A percentile compares a stretch with the other conserved stretches of the same genome.
These are phyloP conservation scores for Globisporangium viniferum DNA, from an alignment of 352 stramenopile species.

Conservation along the genomic window DNA sequence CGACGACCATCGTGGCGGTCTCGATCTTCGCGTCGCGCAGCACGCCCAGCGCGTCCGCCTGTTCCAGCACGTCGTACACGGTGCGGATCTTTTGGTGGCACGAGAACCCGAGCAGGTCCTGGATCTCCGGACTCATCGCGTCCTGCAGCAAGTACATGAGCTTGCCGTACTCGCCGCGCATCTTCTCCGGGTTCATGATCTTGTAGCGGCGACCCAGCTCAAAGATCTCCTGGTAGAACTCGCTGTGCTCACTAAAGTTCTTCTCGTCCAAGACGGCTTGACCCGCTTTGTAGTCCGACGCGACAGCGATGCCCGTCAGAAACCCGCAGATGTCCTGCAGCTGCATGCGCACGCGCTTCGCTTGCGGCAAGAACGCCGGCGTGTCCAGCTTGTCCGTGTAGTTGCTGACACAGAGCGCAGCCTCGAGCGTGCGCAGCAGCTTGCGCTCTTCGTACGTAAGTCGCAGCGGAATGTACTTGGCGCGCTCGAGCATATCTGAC, in stretches of 20 bases:
- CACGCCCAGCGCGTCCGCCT: conserved; percentile 64
- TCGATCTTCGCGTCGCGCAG: conserved; percentile 88
- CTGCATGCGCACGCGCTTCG: conserved; percentile 86
- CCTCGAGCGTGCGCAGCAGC: conserved; percentile 92
- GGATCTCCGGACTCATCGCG: conserved; percentile 76
- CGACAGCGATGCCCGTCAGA: conserved; percentile 89
- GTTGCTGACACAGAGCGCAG: conserved; percentile 89
- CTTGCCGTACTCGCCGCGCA: conserved; percentile 96
- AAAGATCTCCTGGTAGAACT: conserved; percentile 91
- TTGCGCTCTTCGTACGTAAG: conserved; percentile 94
- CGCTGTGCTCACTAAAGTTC: conserved; percentile 85
- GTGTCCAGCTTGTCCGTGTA: conserved; percentile 94
- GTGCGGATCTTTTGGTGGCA: conserved; percentile 83
- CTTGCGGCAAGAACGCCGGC: conserved; percentile 48
- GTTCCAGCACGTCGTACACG: conserved; percentile 87
- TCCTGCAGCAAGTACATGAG: conserved; percentile 94
- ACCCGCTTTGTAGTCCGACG: conserved; percentile 86
- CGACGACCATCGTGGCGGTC: conserved; percentile 93
- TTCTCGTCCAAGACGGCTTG: conserved; percentile 87
- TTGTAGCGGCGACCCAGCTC: conserved; percentile 96
- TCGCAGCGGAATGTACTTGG: conserved; percentile 96
- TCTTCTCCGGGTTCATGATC: conserved; percentile 98
- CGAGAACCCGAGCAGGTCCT: conserved; percentile 86
- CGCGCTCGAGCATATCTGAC: conserved; percentile 80
- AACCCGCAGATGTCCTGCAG: conserved; percentile 91